Evolutionary conservation across 176 grass and related monocot species (phyloP).

Genomic region (Rhynchospora breviuscula): DNA sequence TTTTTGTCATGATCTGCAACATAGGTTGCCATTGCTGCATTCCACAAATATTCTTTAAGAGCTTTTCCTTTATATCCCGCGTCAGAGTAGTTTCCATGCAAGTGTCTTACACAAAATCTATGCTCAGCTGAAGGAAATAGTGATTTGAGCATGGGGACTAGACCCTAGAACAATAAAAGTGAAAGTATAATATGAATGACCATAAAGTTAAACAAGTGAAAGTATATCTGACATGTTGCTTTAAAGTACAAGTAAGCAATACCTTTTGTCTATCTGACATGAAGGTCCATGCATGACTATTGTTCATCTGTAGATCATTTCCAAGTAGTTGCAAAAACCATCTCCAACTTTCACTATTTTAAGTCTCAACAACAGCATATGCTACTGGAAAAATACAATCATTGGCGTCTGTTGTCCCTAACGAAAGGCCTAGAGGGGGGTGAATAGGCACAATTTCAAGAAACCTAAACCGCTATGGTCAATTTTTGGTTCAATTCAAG

Average conservation of each 20-base stretch:
- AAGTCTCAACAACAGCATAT: slow-evolving; percentile 7
- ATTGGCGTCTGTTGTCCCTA: no score
- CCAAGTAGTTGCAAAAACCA: background rate
- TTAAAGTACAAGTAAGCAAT: background rate
- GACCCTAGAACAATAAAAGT: background rate
- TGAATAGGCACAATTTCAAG: no score
- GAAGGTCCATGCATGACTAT: slow-evolving; percentile 7
- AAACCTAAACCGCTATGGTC: no score
- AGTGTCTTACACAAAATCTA: slow-evolving; percentile 15
- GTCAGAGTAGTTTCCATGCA: background rate
- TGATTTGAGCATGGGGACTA: background rate
- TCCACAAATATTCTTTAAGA: slow-evolving; percentile 20
- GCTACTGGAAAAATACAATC: slow-evolving; percentile 11
- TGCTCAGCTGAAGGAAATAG: slow-evolving; percentile 14
- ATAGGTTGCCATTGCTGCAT: background rate
- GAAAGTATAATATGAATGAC: background rate
- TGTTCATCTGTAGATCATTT: background rate
- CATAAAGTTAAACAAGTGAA: background rate
- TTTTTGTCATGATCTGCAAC: background rate
- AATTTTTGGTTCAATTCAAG: no score
- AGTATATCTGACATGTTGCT: background rate
- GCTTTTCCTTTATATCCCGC: background rate
- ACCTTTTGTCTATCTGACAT: slow-evolving; percentile 22
- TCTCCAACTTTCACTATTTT: background rate
- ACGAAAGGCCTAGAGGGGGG: no score